A percentile compares a stretch with the other conserved stretches of the same genome.
Conservation (phyloP, 139 green algal genomes). For the Zygnema cylindricum region DNA sequence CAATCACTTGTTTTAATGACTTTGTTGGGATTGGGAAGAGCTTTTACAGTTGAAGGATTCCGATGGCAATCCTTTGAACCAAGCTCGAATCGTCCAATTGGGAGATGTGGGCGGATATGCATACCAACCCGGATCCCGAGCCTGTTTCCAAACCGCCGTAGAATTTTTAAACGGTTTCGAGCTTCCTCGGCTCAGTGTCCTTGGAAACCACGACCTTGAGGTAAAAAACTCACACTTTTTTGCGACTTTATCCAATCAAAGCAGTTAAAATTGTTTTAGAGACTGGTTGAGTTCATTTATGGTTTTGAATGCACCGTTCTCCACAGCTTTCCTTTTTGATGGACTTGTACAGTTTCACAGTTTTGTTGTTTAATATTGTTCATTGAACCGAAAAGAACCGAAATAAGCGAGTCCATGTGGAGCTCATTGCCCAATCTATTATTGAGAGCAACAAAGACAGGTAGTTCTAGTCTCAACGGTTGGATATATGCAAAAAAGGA, state of each 20-base stretch:
- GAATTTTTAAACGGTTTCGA: slow-evolving; percentile 59
- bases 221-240: slow-evolving; percentile 21
- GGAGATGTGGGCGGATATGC: slow-evolving; percentile 82
- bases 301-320: not conserved
- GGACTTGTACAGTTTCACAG: not conserved
- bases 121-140: slow-evolving; percentile 68
- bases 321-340: no score
- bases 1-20: not conserved
- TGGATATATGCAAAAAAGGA: no score
- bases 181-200: slow-evolving; percentile 38
- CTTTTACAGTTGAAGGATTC: not conserved
- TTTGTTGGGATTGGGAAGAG: not conserved
- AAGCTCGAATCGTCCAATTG: slow-evolving; percentile 72
- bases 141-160: slow-evolving; percentile 73
- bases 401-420: no score
- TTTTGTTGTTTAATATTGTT: not conserved
- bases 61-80: not conserved
- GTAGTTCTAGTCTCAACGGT: no score
- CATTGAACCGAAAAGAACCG: not conserved
- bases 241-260: no score
- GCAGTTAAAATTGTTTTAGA: no score
- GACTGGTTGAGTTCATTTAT: not conserved
- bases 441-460: no score
- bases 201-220: slow-evolving; percentile 66
- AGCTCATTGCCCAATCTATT: not conserved